These are phyloP conservation scores for Avena insularis DNA, from an alignment of 176 grass and related monocot species.

Conservation along the genomic window DNA sequence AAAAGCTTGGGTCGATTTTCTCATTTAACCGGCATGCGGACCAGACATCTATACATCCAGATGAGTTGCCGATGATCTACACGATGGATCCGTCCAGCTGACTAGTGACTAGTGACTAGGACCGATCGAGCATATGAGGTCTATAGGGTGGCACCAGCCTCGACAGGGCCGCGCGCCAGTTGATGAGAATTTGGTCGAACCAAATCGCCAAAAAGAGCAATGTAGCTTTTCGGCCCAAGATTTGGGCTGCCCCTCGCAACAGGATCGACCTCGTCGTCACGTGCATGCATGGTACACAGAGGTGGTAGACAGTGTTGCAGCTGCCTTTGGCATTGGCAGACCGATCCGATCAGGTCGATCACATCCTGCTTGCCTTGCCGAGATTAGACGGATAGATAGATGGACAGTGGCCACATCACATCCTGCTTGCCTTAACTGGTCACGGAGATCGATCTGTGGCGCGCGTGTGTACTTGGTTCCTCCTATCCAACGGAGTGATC, in stretches of 20 bases:
- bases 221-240: constrained; percentile 19
- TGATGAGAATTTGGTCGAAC: background rate
- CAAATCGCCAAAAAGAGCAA: constrained; percentile 41
- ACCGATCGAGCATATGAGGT: background rate
- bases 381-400: background rate
- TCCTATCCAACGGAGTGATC: background rate
- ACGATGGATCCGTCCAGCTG: no score
- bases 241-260: background rate
- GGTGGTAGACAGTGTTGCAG: no score
- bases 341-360: background rate
- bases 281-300: background rate
- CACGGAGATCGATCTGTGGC: background rate
- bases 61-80: no score
- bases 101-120: no score
- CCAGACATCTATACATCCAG: no score
- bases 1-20: no score
- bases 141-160: background rate
- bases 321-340: no score
- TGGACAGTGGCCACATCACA: background rate
- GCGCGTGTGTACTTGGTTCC: no score
- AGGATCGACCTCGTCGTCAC: background rate
- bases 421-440: background rate
- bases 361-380: no score
- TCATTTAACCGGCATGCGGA: no score
- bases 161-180: background rate